Base-by-base conservation (phyloP, 768 basidiomycete genomes). In the Basidioascus undulatus region DNA sequence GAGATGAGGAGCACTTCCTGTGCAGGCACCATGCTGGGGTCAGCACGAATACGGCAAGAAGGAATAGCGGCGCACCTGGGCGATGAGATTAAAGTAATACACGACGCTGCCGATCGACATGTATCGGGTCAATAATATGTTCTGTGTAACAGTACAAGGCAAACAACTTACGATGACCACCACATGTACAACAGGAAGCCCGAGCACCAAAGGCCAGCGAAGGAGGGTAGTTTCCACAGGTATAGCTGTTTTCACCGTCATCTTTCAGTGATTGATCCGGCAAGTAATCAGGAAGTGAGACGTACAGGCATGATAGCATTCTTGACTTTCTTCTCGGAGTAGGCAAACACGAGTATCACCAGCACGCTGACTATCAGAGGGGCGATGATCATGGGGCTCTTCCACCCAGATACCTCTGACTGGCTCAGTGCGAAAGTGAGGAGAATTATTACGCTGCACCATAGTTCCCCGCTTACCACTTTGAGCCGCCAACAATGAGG, bases 291-390 rank as follows among this genome's bases (percentile, higher is more conserved):
- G n/a, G n/a, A n/a, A n/a, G n/a, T n/a, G n/a, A n/a, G n/a, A n/a
- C n/a, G n/a, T n/a, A n/a, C n/a, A n/a, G 48, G 48, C 32, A 49
- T 39, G 21, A 49, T 30, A 16, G 48, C 45, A 27, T 49, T 43
- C 43, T 44, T 35, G 10, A 49, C 48, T 31, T 44, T 46, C 20
- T 41, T 38, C 42, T 49, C 48, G 31, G 42, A 37, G 23, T 41
- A 31, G 0, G 45, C 39, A 34, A 49, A 49, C 2, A 30, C 45
- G 16, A 37, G 37, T 4, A 49, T 27, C 16, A 46, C 30, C 1
- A 30, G 42, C 12, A 49, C 40, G 5, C 45, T 28, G 19, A 44
- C 24, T 12, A 46, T 35, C 23, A 49, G 39, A 18, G 40, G 33
- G n/a, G 35, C 47, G 32, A 48, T 43, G 25, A 45, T 40, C 10